phyloP scores from a whole-genome alignment of 2,329 filamentous ascomycete species.

The Cercospora canescens region DNA sequence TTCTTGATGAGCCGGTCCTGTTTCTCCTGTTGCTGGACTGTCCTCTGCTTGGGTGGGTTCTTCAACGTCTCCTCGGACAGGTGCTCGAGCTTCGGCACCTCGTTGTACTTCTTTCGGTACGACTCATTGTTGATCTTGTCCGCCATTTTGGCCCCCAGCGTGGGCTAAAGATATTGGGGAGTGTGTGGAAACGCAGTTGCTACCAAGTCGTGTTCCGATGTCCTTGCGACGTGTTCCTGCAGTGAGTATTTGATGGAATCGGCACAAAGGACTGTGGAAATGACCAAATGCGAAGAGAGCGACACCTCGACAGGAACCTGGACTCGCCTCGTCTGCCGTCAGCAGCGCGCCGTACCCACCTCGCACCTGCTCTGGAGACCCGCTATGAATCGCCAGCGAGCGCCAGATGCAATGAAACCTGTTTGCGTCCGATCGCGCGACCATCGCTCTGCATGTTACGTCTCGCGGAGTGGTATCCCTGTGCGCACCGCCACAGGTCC shows the following conservation, averaged over 20 bases:
- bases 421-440: conserved; percentile 21
- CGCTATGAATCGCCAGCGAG: conserved; percentile 9
- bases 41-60: conserved; percentile 38
- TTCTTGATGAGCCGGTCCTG: conserved; percentile 40
- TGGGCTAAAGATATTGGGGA: conserved; percentile 3
- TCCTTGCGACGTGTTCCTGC: neutral
- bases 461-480: conserved; percentile 4
- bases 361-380: neutral
- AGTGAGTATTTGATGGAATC: neutral
- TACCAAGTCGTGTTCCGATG: neutral
- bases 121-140: conserved; percentile 24
- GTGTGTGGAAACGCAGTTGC: neutral
- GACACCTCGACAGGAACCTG: conserved; percentile 6
- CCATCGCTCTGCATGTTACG: conserved; percentile 1
- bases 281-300: neutral
- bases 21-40: conserved; percentile 49
- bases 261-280: neutral
- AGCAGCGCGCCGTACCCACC: conserved; percentile 9
- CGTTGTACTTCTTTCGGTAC: conserved; percentile 28
- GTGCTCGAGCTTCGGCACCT: conserved; percentile 29
- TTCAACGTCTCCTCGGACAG: conserved; percentile 26
- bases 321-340: conserved; percentile 1
- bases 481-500: conserved; percentile 13
- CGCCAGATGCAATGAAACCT: conserved; percentile 20
- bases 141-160: conserved; percentile 12